Percentiles rank a stretch among this genome's conserved stretches.
Conservation (phyloP, 192 early-diverging fungal genomes). For the Dispira parvispora region DNA sequence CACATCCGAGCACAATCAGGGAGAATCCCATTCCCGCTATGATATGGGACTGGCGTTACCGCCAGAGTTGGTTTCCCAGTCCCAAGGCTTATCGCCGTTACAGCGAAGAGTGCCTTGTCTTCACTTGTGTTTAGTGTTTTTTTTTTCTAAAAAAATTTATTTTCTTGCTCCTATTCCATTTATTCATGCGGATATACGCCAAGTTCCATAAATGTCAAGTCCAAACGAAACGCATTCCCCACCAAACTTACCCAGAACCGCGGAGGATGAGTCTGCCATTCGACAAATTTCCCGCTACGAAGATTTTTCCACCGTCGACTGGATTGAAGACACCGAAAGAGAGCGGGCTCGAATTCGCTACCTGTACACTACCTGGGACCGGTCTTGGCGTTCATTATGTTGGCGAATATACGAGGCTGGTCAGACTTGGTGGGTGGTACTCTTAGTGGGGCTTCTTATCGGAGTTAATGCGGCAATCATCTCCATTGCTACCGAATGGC, state of each 20-base stretch:
- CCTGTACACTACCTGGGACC: constrained; percentile 19
- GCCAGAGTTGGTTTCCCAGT: too few relatives aligned
- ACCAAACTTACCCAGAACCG: constrained; percentile 3
- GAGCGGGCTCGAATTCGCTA: constrained; percentile 36
- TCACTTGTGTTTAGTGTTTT: too few relatives aligned
- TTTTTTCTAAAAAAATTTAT: too few relatives aligned
- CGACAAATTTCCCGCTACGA: constrained; percentile 7
- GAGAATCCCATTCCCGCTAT: too few relatives aligned
- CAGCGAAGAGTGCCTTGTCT: too few relatives aligned
- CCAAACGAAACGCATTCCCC: too few relatives aligned
- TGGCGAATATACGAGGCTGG: constrained; percentile 44
- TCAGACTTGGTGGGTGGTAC: constrained; percentile 76
- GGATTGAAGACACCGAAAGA: constrained; percentile 45
- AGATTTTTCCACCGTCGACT: constrained; percentile 25
- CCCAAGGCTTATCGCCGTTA: too few relatives aligned
- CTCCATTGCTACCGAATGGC: constrained; percentile 80
- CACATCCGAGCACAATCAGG: too few relatives aligned
- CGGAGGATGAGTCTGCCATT: neutral
- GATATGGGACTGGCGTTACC: too few relatives aligned
- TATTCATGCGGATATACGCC: too few relatives aligned
- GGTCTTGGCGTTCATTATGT: constrained; percentile 32
- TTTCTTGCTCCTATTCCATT: too few relatives aligned
- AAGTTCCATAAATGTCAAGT: too few relatives aligned
- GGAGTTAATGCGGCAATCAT: constrained; percentile 78
- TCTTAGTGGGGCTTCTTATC: constrained; percentile 57